A percentile compares a stretch with the other conserved stretches of the same genome.
Evolutionary conservation across 306 rosid species (phyloP).

Genomic region (Vigna reflexopilosa): DNA sequence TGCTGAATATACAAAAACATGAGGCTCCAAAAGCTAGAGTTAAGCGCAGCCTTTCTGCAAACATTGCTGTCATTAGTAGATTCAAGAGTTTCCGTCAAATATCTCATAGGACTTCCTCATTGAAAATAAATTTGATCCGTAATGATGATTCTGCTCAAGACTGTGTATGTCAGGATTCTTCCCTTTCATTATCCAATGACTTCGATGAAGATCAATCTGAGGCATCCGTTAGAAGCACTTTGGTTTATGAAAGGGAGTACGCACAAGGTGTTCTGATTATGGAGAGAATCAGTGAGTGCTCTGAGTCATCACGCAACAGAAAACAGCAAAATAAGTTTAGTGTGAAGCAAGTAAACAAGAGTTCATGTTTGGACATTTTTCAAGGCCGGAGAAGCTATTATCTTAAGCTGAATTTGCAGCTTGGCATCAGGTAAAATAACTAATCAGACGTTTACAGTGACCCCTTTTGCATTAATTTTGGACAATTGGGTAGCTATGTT

Average conservation of each 20-base stretch:
- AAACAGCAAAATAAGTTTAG: constrained; percentile 57
- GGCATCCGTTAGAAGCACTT: constrained; percentile 39
- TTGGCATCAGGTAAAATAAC: constrained; percentile 54
- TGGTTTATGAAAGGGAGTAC: constrained; percentile 78
- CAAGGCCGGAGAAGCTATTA: constrained; percentile 41
- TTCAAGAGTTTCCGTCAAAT: constrained; percentile 52
- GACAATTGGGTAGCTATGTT: not conserved
- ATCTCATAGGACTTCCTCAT: constrained; percentile 55
- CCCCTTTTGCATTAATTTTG: not conserved
- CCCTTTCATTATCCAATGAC: constrained; percentile 44
- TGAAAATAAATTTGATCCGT: constrained; percentile 47
- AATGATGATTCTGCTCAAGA: constrained; percentile 45
- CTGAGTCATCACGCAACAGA: constrained; percentile 49
- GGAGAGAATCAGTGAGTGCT: constrained; percentile 60
- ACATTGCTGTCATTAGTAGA: constrained; percentile 48
- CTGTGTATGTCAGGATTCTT: constrained; percentile 39
- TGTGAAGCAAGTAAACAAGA: constrained; percentile 54
- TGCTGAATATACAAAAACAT: constrained; percentile 47
- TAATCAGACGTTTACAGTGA: not conserved
- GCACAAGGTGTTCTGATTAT: constrained; percentile 81
- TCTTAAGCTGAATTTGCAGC: constrained; percentile 60
- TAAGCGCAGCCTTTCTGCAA: constrained; percentile 66
- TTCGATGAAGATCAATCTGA: constrained; percentile 54
- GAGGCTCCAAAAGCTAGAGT: constrained; percentile 50
- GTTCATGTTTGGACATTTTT: constrained; percentile 54